phyloP scores from a whole-genome alignment of 2,329 filamentous ascomycete species.

The Fusarium avenaceum region DNA sequence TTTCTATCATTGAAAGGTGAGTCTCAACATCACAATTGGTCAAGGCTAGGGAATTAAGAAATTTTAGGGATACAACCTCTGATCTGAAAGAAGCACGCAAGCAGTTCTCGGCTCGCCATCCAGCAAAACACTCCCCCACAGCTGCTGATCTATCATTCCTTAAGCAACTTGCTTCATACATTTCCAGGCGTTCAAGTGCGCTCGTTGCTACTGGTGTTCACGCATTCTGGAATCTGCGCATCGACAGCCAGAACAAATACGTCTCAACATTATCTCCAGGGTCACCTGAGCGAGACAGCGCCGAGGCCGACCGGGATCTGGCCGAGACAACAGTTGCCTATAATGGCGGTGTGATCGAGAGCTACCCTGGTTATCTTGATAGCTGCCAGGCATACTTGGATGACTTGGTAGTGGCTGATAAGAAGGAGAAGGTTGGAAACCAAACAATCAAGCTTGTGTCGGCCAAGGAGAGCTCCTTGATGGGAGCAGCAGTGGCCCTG shows the following conservation, averaged over 20 bases:
- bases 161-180: constrained; percentile 65
- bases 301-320: constrained; percentile 65
- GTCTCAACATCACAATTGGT: constrained; percentile 42
- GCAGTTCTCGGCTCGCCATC: constrained; percentile 65
- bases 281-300: constrained; percentile 57
- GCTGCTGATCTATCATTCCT: constrained; percentile 65
- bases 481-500: constrained; percentile 80
- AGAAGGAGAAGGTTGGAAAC: constrained; percentile 53
- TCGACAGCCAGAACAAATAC: constrained; percentile 60
- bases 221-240: constrained; percentile 69
- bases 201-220: constrained; percentile 71
- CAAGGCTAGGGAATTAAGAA: constrained; percentile 39
- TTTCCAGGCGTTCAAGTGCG: constrained; percentile 70
- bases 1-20: constrained; percentile 71
- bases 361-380: constrained; percentile 76
- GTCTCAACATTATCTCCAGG: constrained; percentile 49
- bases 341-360: constrained; percentile 84
- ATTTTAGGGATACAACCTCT: constrained; percentile 59
- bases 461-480: constrained; percentile 79
- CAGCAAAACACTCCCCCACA: constrained; percentile 58
- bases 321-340: constrained; percentile 75
- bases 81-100: constrained; percentile 60
- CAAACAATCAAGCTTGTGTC: constrained; percentile 72
- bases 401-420: constrained; percentile 61
- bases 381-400: constrained; percentile 75